phyloP scores from a whole-genome alignment of 2,329 filamentous ascomycete species.

The Curvularia lunata region DNA sequence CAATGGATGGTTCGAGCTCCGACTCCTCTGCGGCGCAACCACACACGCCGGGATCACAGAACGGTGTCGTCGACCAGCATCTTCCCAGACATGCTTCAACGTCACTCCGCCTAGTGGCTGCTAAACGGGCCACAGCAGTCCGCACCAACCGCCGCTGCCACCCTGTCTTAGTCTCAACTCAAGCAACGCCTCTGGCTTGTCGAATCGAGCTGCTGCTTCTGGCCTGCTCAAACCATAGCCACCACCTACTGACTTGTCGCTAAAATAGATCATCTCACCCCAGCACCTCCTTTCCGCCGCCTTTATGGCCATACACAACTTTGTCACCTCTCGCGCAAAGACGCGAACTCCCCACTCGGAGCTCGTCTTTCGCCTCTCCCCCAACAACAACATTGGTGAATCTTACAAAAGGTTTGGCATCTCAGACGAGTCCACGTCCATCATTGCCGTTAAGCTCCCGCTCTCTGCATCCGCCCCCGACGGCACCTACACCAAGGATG shows the following conservation, averaged over 20 bases:
- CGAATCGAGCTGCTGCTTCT: background rate
- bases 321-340: constrained; percentile 63
- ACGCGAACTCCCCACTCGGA: constrained; percentile 90
- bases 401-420: constrained; percentile 90
- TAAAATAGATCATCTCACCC: constrained; percentile 69
- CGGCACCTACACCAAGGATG: constrained; percentile 3
- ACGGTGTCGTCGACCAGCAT: background rate
- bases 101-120: background rate
- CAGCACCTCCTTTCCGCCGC: constrained; percentile 76
- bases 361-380: constrained; percentile 78
- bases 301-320: constrained; percentile 76
- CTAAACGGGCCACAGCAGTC: background rate
- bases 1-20: background rate
- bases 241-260: background rate
- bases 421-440: constrained; percentile 68
- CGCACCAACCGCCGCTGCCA: background rate
- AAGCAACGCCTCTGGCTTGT: background rate
- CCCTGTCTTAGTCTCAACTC: background rate
- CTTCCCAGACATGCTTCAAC: background rate
- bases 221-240: background rate
- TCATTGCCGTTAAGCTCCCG: constrained; percentile 84
- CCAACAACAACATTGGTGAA: constrained; percentile 90
- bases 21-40: background rate
- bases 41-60: background rate
- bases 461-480: constrained; percentile 4